These are phyloP conservation scores for Ogataea corticis DNA, from an alignment of 805 yeast genomes.

Conservation along the genomic window DNA sequence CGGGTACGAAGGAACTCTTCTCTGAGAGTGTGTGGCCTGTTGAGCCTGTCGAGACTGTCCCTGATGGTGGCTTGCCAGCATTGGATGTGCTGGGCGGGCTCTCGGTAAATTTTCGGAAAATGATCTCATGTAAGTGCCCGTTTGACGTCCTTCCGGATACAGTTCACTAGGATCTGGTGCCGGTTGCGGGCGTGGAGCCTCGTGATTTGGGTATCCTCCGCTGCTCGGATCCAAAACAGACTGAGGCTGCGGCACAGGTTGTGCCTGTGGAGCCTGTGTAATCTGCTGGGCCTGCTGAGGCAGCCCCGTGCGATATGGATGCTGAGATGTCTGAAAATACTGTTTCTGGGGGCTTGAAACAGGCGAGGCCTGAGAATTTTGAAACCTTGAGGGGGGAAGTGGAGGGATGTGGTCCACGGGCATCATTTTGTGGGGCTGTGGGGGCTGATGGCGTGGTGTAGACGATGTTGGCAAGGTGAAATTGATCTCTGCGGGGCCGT, in stretches of 20 bases:
- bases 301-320: conserved; percentile 2
- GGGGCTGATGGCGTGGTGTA: not conserved
- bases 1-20: conserved; percentile 18
- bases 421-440: not conserved
- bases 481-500: conserved; percentile 4
- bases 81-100: conserved; percentile 6
- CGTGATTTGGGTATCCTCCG: not conserved
- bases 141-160: not conserved
- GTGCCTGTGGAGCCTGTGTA: not conserved
- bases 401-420: conserved; percentile 16
- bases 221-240: not conserved
- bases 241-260: not conserved
- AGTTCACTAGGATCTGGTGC: not conserved
- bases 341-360: conserved; percentile 5
- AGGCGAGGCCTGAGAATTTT: conserved; percentile 4
- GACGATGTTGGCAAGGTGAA: not conserved
- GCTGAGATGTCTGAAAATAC: conserved; percentile 2
- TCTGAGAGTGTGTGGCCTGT: not conserved
- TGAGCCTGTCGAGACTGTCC: conserved; percentile 1
- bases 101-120: not conserved
- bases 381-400: conserved; percentile 20
- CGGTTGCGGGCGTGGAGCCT: not conserved
- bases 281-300: not conserved
- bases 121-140: not conserved
- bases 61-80: not conserved